Base-by-base conservation (phyloP, 1,139 yeast species). In the Saccharomyces hybrid region DNA sequence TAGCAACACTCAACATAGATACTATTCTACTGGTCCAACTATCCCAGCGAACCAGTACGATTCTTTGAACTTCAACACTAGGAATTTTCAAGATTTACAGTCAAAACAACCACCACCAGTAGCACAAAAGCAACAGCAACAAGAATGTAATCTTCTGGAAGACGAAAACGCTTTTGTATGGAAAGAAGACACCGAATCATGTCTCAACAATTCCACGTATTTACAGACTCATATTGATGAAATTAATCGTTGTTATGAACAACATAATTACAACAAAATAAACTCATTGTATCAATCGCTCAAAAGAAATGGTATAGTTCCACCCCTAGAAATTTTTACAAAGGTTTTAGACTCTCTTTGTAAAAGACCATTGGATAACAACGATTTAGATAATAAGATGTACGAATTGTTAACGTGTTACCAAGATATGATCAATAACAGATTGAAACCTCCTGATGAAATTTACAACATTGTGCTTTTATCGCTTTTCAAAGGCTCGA, bases 331-430 rank as follows among this genome's bases (percentile, higher is more conserved):
- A 16, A 58, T 63, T 0, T 73, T 67, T 54, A 62, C 64, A 8
- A 57, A 66, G 25, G 71, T 73, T n/a, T 59, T 73, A 34, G 61
- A 20, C 23, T 20, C 23, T 20, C 23, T 20, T 20, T 20, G 23
- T 20, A 20, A 20, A 20, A 20, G 23, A 1, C 23, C 23, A 20
- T 20, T 20, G 23, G 23, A 20, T 20, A 20, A 20, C 1, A 20
- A 20, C 23, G 23, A 20, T 20, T 20, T 20, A 20, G 23, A 20
- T 20, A 20, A 20, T 20, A 20, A 20, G 23, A 20, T 85, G 62
- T 84, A 88, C 2, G 80, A 77, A 53, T 66, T 85, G 56, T 71
- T 85, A 58, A 83, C 83, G 14, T 81, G 84, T 46, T 85, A 85
- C 65, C 87, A 85, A 53, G 90, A 84, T 63, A 70, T 84, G 62